Evolutionary conservation across 2,329 filamentous ascomycete genomes (phyloP), one percentile per base, ranked within the genome.

Genomic region (Colletotrichum shisoi): DNA sequence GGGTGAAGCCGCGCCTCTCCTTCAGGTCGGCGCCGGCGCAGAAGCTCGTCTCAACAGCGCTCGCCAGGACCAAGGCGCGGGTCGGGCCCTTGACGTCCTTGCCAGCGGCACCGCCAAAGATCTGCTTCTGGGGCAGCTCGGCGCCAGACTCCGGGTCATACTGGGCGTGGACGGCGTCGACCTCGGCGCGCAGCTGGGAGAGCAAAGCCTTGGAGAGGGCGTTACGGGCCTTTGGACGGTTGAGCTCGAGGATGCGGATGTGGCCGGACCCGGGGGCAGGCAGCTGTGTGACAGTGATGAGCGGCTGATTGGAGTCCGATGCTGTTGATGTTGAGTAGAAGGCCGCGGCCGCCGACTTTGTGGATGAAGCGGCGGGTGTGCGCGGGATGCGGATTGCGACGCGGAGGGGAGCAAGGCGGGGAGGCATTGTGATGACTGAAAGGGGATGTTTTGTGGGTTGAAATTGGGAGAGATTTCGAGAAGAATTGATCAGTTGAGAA

Each of bases 21-120:
- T 97, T 98, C 73, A 99, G 80, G 76, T 99, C 95, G 4, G 95
- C 95, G 44, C 95, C 95, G 0, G 95, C 93, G 78, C 95, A 99
- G 78, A 99, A 99, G 73, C 89, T 91, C 27, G 87, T 84, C 72
- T 97, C 92, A n/a, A 92, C 85, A 46, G 92, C 92, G 74, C 92
- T 96, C 12, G 92, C 91, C 17, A 99, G 73, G 46, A 99, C 87
- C 71, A 99, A 77, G 2, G 92, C 94, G 71, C 95, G 83, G 17
- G 94, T 97, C 0, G 85, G 84, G 0, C 84, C 84, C 68, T 78
- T 81, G 70, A 82, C 71, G 65, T 82, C 79, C 4, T 76, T 73
- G 0, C 80, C 81, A 3, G 81, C 80, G 0, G 76, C 76, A 40
- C 83, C 82, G 34, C 81, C 83, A 63, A 83, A 84, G 37, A 76